Conservation (phyloP, 1,284 basidiomycete genomes). For the Heliocybe sulcata region DNA sequence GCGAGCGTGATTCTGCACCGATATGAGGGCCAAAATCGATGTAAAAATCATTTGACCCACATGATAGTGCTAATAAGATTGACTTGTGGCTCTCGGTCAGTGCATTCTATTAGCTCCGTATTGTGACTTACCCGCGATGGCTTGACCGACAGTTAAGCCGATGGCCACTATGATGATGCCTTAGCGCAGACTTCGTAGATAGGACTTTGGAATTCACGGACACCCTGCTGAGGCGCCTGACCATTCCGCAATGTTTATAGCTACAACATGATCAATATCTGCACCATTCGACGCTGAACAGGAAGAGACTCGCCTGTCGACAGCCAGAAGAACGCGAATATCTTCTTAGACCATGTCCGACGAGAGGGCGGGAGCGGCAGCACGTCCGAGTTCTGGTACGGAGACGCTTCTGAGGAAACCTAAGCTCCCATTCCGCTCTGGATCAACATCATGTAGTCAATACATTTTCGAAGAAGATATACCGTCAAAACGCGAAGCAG, state of each 20-base stretch:
- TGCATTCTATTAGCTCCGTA: neutral
- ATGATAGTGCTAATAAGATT: constrained; percentile 11
- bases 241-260: constrained; percentile 24
- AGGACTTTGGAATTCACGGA: constrained; percentile 9
- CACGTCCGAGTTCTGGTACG: constrained; percentile 22
- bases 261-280: constrained; percentile 9
- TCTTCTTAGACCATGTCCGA: constrained; percentile 19
- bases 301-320: constrained; percentile 15
- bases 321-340: constrained; percentile 23
- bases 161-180: constrained; percentile 15
- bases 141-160: constrained; percentile 22
- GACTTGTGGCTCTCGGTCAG: constrained; percentile 3
- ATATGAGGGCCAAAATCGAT: neutral
- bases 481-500: no score
- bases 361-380: constrained; percentile 18
- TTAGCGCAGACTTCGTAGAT: neutral
- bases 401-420: constrained; percentile 11
- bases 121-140: constrained; percentile 15
- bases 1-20: constrained; percentile 18
- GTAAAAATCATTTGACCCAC: constrained; percentile 1
- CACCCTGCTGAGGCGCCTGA: constrained; percentile 21
- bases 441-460: no score
- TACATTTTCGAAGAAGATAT: no score
- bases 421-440: no score
- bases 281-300: neutral